Evolutionary conservation across 2,329 filamentous ascomycete genomes (phyloP).

Genomic region (Cladosporium sp.): DNA sequence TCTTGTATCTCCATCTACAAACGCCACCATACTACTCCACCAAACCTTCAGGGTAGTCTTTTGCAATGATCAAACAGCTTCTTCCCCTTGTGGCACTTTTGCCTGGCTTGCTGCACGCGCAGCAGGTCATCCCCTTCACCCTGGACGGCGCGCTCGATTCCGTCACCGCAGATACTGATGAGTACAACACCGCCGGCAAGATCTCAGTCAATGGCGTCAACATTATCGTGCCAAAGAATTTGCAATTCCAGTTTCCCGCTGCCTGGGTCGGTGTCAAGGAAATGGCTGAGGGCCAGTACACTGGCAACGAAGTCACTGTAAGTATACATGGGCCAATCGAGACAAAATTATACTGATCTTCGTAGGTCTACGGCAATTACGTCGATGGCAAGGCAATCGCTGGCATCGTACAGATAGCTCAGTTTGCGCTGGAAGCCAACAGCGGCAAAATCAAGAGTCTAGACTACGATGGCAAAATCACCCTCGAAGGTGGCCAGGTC

Average conservation of each 20-base stretch:
- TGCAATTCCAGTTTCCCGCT: slow-evolving; percentile 52
- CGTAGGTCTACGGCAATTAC: slow-evolving; percentile 42
- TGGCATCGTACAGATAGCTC: slow-evolving; percentile 41
- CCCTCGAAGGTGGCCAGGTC: slow-evolving; percentile 16
- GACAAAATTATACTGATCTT: not conserved
- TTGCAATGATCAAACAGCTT: slow-evolving; percentile 15
- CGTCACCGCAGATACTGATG: slow-evolving; percentile 24
- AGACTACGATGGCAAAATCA: slow-evolving; percentile 19
- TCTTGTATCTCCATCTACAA: slow-evolving; percentile 5
- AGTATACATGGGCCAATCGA: slow-evolving; percentile 14
- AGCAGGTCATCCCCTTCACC: slow-evolving; percentile 23
- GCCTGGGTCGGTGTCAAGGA: slow-evolving; percentile 46
- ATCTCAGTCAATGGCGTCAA: slow-evolving; percentile 49
- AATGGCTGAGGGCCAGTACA: slow-evolving; percentile 29
- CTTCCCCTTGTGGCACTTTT: slow-evolving; percentile 6
- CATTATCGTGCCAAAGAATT: slow-evolving; percentile 51
- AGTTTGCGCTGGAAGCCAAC: slow-evolving; percentile 35
- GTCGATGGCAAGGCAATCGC: slow-evolving; percentile 41
- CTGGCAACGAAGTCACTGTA: slow-evolving; percentile 32
- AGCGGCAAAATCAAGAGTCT: slow-evolving; percentile 17
- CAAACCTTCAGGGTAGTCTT: not conserved
- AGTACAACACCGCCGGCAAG: slow-evolving; percentile 48
- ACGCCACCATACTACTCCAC: slow-evolving; percentile 6
- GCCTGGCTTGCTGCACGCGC: slow-evolving; percentile 3
- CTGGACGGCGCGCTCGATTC: slow-evolving; percentile 35